phyloP scores from a whole-genome alignment of 805 yeast species.

The Lipomyces yamadae region DNA sequence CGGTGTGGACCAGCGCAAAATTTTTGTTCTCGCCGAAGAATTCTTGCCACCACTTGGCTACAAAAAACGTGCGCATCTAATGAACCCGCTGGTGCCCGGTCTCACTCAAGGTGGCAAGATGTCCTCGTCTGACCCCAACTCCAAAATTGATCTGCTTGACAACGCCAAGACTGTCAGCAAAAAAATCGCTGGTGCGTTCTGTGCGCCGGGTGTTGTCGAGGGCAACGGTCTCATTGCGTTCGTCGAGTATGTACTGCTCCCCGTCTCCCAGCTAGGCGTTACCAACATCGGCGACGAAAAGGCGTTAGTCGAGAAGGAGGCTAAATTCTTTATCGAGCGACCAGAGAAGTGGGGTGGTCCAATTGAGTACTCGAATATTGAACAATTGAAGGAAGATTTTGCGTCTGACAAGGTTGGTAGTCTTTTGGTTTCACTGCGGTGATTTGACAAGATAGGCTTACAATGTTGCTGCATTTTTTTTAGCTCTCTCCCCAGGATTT shows the following conservation, averaged over 20 bases:
- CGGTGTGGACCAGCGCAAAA: constrained; percentile 98
- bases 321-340: constrained; percentile 73
- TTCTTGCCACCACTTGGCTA: constrained; percentile 84
- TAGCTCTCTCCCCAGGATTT: constrained; percentile 87
- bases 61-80: constrained; percentile 96
- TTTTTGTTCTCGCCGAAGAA: constrained; percentile 96
- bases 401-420: constrained; percentile 56
- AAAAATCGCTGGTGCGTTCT: constrained; percentile 89
- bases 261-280: constrained; percentile 60
- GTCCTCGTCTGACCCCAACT: constrained; percentile 99
- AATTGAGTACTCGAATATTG: constrained; percentile 69
- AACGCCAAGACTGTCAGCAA: constrained; percentile 85
- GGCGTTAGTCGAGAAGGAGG: constrained; percentile 51
- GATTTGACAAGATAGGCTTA: neutral
- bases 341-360: constrained; percentile 99
- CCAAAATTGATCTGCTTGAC: constrained; percentile 91
- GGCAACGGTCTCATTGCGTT: constrained; percentile 91
- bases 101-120: constrained; percentile 93
- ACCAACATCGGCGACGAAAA: constrained; percentile 11
- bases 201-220: constrained; percentile 92
- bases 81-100: constrained; percentile 99
- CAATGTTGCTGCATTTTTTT: neutral
- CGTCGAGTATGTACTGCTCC: constrained; percentile 80
- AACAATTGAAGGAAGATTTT: constrained; percentile 71
- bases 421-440: neutral